A percentile compares a stretch with the other conserved stretches of the same genome.
Evolutionary conservation across 2,329 filamentous ascomycete species (phyloP).

Genomic region (Cyphellophora attinorum): DNA sequence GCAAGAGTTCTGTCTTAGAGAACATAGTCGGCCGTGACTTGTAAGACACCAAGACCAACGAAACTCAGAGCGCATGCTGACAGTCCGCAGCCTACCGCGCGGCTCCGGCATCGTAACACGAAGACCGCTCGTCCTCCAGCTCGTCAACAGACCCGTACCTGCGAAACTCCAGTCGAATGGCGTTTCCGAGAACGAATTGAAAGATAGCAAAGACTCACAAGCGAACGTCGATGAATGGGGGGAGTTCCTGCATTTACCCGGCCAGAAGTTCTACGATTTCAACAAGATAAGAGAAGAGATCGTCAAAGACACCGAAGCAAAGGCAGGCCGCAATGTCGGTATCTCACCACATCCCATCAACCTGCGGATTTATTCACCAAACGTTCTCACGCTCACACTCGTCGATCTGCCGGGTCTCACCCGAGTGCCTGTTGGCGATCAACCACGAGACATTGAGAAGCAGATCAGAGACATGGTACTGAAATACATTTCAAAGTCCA

Average conservation of each 20-base stretch:
- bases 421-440: conserved; percentile 92
- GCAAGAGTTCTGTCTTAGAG: conserved; percentile 97
- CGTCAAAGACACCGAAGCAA: conserved; percentile 87
- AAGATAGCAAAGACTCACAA: conserved; percentile 65
- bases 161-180: conserved; percentile 61
- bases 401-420: conserved; percentile 95
- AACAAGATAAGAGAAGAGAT: conserved; percentile 98
- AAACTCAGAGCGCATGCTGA: background rate
- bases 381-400: conserved; percentile 90
- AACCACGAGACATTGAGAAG: conserved; percentile 90
- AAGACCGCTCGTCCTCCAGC: conserved; percentile 89
- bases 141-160: conserved; percentile 75
- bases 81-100: conserved; percentile 66
- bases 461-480: conserved; percentile 98
- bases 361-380: conserved; percentile 94
- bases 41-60: conserved; percentile 46
- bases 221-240: conserved; percentile 95
- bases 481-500: conserved; percentile 97
- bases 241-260: conserved; percentile 95
- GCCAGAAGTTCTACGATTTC: conserved; percentile 96
- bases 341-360: conserved; percentile 97
- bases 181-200: conserved; percentile 54
- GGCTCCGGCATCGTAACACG: conserved; percentile 95
- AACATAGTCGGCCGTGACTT: conserved; percentile 99
- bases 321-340: conserved; percentile 91